These are phyloP conservation scores for Umbelopsis isabellina DNA, from an alignment of 192 early-diverging fungal genomes.

Conservation along the genomic window DNA sequence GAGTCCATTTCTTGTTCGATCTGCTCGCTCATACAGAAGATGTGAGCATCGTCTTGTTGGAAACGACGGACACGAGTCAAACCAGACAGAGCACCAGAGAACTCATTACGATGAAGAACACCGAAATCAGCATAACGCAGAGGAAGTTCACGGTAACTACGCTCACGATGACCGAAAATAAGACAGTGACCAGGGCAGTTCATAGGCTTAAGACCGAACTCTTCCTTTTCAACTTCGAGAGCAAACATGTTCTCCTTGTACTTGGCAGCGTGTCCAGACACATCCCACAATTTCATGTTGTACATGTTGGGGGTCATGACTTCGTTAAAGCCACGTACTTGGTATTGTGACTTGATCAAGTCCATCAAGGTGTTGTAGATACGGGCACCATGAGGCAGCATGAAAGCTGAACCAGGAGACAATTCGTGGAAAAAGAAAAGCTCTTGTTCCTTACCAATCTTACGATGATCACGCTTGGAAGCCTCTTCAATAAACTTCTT, in stretches of 20 bases:
- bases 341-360: constrained; percentile 88
- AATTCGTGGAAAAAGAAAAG: constrained; percentile 98
- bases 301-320: constrained; percentile 99
- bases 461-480: constrained; percentile 94
- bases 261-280: constrained; percentile 94
- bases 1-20: constrained; percentile 82
- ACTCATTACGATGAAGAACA: constrained; percentile 94
- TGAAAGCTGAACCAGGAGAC: constrained; percentile 92
- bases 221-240: constrained; percentile 95
- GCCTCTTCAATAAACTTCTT: constrained; percentile 97
- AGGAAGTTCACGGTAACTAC: constrained; percentile 96
- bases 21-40: constrained; percentile 93
- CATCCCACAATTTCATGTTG: constrained; percentile 97
- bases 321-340: constrained; percentile 93
- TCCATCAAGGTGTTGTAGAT: constrained; percentile 96
- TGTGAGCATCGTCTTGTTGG: constrained; percentile 99
- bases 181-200: constrained; percentile 99
- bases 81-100: constrained; percentile 91
- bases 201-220: constrained; percentile 99
- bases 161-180: constrained; percentile 91
- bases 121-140: constrained; percentile 97
- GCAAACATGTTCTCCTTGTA: constrained; percentile 98
- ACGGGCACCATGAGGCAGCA: constrained; percentile 93
- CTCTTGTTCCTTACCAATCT: constrained; percentile 96
- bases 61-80: constrained; percentile 97